phyloP scores from a whole-genome alignment of 2,329 filamentous ascomycete species.

The Dothidotthia symphoricarpi region DNA sequence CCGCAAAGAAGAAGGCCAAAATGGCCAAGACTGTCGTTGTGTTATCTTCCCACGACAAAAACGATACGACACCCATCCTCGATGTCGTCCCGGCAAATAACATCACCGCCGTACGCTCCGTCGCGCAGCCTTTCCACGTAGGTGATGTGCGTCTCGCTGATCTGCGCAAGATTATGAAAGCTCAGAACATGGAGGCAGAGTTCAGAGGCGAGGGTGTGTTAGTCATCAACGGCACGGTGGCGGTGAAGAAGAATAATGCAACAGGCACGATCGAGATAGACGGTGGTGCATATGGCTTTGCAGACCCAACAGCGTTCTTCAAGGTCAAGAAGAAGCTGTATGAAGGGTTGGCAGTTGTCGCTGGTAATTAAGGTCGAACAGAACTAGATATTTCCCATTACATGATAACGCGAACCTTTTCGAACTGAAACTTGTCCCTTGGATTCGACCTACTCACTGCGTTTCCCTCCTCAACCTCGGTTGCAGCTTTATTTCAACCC shows the following conservation, averaged over 20 bases:
- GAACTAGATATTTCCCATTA: no score
- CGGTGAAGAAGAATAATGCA: constrained; percentile 81
- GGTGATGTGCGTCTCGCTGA: constrained; percentile 89
- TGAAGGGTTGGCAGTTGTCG: constrained; percentile 87
- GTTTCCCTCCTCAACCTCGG: no score
- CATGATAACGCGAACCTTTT: no score
- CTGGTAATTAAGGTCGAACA: constrained; percentile 64
- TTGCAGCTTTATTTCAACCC: no score
- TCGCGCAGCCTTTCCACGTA: constrained; percentile 86
- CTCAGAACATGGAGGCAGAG: constrained; percentile 77
- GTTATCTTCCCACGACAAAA: constrained; percentile 48
- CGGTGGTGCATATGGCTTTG: constrained; percentile 44
- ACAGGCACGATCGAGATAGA: constrained; percentile 89
- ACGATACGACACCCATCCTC: constrained; percentile 54
- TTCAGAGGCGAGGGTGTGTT: constrained; percentile 91
- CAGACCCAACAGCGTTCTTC: constrained; percentile 65
- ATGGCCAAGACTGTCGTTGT: constrained; percentile 41
- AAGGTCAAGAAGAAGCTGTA: constrained; percentile 91
- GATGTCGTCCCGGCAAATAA: constrained; percentile 61
- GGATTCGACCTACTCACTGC: no score
- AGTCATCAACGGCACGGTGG: constrained; percentile 82
- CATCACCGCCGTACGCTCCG: constrained; percentile 70
- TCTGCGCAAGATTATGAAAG: constrained; percentile 78
- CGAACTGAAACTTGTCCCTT: no score
- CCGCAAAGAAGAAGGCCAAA: constrained; percentile 55